Percentiles rank a stretch among this genome's conserved stretches.
Conservation (phyloP, 352 stramenopile species). For the Elongisporangium senticosum region DNA sequence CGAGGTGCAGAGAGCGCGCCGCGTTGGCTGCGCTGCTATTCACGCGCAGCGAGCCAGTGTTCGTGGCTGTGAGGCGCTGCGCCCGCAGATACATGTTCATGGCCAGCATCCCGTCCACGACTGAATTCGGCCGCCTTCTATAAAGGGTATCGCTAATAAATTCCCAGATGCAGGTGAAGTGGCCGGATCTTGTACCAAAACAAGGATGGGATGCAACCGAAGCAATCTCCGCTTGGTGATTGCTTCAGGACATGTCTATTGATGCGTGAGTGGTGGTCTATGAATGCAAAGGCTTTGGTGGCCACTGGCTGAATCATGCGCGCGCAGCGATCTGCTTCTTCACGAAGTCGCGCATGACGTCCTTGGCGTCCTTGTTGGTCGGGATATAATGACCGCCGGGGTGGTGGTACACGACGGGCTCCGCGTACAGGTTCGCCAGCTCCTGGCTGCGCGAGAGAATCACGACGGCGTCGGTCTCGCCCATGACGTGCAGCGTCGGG, state of each 20-base stretch:
- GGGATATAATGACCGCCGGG: constrained; percentile 81
- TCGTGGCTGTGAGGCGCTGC: not conserved
- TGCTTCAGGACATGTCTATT: not conserved
- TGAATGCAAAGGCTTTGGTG: not conserved
- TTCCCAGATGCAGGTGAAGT: not conserved
- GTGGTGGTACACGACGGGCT: constrained; percentile 55
- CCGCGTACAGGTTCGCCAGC: constrained; percentile 46
- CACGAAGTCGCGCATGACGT: constrained; percentile 65
- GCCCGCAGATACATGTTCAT: not conserved
- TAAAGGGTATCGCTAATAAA: not conserved
- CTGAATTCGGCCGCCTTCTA: not conserved
- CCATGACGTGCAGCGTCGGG: constrained; percentile 79
- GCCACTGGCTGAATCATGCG: not conserved
- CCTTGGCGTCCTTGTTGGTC: constrained; percentile 79
- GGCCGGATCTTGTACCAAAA: not conserved
- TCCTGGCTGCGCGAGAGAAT: constrained; percentile 43
- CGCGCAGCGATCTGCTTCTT: constrained; percentile 32
- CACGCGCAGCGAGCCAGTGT: no score
- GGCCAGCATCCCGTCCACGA: not conserved
- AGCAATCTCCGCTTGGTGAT: not conserved
- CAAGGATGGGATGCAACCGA: not conserved
- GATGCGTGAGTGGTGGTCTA: not conserved
- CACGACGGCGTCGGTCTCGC: constrained; percentile 71
- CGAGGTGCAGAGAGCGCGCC: constrained; percentile 26
- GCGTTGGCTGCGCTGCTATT: not conserved